Base-by-base conservation (phyloP, 176 grass and related monocot genomes). In the Otatea glauca region DNA sequence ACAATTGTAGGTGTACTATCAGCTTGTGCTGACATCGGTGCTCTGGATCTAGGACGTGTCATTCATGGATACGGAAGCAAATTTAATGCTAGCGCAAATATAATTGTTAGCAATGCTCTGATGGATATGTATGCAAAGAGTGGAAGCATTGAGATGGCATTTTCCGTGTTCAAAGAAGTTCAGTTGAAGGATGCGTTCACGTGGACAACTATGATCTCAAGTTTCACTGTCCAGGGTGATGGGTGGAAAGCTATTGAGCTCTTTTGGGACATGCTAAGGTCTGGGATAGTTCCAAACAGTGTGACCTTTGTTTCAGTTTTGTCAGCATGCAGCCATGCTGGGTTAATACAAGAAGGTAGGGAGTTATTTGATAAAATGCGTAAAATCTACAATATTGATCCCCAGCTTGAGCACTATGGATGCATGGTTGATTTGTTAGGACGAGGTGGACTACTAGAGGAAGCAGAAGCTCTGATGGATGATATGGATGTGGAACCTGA, bases 81-180 rank as follows among this genome's bases (percentile, higher is more conserved):
- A 77, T 75, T 21, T 6, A 89, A 91, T 66, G 68, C 73, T 4
- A 45, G 53, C 27, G 7, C 21, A 6, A 86, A 91, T 61, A 2
- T 89, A 17, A 89, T 86, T 79, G 72, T 89, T 69, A 84, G 65
- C 64, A 94, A 94, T 75, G 84, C 92, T 55, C 76, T 94, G 44
- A 87, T 94, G 47, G 89, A 91, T 86, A 94, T 94, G 92, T 94
- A 94, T 75, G 79, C 89, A 78, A 89, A 94, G 80, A 94, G 92
- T 85, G 92, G 89, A 20, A 58, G 74, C 2, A 74, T 87, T 18
- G 71, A 78, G 65, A 89, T 85, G 76, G 80, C 92, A 7, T 78
- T 87, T 82, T 73, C 66, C 0, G 56, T 91, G 3, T 94, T 94
- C 2, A n/a, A 89, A 75, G 86, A 85, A 72, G 78, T 79, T 13